These are phyloP conservation scores for Cardamine occulta DNA, from an alignment of 345 rosid species.

Conservation along the genomic window DNA sequence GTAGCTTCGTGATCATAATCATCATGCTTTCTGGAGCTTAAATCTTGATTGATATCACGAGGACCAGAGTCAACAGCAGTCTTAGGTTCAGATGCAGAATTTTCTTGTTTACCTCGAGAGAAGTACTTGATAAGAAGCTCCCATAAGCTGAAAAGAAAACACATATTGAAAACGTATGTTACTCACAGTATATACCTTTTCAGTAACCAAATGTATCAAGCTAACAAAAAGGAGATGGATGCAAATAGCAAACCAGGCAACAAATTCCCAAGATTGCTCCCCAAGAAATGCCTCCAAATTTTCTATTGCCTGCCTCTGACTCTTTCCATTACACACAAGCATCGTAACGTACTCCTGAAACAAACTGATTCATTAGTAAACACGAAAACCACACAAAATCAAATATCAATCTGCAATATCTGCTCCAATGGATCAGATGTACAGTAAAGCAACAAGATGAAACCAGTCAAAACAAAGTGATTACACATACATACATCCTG, in stretches of 20 bases:
- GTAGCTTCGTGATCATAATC: constrained; percentile 8
- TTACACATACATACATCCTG: constrained; percentile 8
- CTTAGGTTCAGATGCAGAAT: constrained; percentile 17
- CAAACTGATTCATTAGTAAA: constrained; percentile 21
- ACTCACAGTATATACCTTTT: not conserved
- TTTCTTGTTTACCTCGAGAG: constrained; percentile 18
- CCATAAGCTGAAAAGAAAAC: constrained; percentile 41
- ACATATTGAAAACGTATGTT: not conserved
- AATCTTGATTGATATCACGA: constrained; percentile 16
- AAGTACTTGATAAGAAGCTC: constrained; percentile 35
- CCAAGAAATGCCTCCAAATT: constrained; percentile 51
- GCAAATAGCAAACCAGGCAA: constrained; percentile 39
- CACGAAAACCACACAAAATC: constrained; percentile 9
- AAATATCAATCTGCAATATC: constrained; percentile 3
- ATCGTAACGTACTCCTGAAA: constrained; percentile 46
- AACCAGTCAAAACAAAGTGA: constrained; percentile 19
- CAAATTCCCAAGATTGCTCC: constrained; percentile 36
- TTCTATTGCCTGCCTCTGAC: constrained; percentile 39
- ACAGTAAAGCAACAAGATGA: not conserved
- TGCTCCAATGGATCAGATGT: not conserved
- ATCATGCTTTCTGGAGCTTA: constrained; percentile 1
- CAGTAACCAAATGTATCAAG: constrained; percentile 6
- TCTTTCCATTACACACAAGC: constrained; percentile 51
- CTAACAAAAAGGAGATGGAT: constrained; percentile 6
- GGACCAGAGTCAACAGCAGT: constrained; percentile 24